Base-by-base conservation (phyloP, 108 stramenopile genomes). In the Fragilaria radians region DNA sequence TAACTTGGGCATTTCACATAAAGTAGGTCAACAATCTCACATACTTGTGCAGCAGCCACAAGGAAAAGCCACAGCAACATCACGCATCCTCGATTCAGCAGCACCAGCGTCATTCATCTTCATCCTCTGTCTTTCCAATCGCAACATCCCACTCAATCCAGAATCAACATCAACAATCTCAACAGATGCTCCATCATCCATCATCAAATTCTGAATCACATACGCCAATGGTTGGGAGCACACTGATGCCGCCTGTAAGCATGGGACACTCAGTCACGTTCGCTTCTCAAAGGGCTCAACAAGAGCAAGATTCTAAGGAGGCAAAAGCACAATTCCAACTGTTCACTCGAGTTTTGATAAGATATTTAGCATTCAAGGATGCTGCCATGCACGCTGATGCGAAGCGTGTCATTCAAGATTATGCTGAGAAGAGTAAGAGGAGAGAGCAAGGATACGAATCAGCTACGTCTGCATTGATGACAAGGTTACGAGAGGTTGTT, bases 281-380 rank as follows among this genome's bases (percentile, higher is more conserved):
- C 46, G 1, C 21, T 50, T 3, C 31, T 33, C 26, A 53, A 21
- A 29, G 46, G 14, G 2, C 59, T 9, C 33, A 54, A 46, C 18
- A 23, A 45, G 64, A 70, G 25, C 57, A 49, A 9, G 68, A 73
- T 30, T 14, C 67, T 3, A 82, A 79, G 58, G 68, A 76, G 36
- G 74, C 80, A 60, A 93, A 93, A 73, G 85, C 87, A 65, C 62
- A 70, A 28, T 93, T 89, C 54, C 65, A 87, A 52, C 79, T 93
- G 80, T 89, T 93, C 56, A 93, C 91, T 0, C 67, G 81, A 22
- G 88, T 89, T 23, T 61, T 93, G 46, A 84, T 93, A 70, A 89
- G 86, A 59, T 85, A 83, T 34, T 66, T 93, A 31, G 88, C 89
- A 74, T 66, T 70, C 62, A 80, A 86, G 46, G 86, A 93, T 71